These are phyloP conservation scores for Jimgerdemannia flammicorona DNA, from an alignment of 192 early-diverging fungal genomes.

Conservation along the genomic window DNA sequence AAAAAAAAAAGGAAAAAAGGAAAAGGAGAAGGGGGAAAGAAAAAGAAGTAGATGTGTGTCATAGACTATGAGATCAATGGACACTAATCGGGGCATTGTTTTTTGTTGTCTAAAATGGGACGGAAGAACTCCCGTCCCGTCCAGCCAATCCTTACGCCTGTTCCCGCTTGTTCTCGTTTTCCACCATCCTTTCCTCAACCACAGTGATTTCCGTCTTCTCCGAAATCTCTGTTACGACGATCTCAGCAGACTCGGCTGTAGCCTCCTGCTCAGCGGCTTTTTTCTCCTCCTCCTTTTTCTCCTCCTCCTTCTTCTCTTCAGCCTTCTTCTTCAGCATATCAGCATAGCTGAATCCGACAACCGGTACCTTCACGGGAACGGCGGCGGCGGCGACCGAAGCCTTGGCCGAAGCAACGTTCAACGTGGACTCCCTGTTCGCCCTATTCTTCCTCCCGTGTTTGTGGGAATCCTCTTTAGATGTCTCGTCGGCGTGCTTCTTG, in stretches of 20 bases:
- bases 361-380: not conserved
- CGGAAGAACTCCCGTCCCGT: no score
- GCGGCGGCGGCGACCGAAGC: not conserved
- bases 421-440: not conserved
- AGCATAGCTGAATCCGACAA: constrained; percentile 13
- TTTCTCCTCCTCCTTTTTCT: not conserved
- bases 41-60: no score
- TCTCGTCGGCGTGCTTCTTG: not conserved
- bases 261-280: not conserved
- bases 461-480: not conserved
- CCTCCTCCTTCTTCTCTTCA: not conserved
- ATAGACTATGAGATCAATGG: no score
- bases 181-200: not conserved
- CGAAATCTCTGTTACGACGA: not conserved
- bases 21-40: no score
- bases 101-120: no score
- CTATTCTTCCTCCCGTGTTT: not conserved
- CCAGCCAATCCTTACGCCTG: no score
- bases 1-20: no score
- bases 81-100: no score
- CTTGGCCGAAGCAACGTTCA: not conserved
- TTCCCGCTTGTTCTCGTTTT: not conserved
- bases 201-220: not conserved
- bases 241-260: not conserved
- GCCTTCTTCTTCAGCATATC: constrained; percentile 13